Conservation (phyloP, 2,329 filamentous ascomycete genomes). For the Sphaerulina musiva region DNA sequence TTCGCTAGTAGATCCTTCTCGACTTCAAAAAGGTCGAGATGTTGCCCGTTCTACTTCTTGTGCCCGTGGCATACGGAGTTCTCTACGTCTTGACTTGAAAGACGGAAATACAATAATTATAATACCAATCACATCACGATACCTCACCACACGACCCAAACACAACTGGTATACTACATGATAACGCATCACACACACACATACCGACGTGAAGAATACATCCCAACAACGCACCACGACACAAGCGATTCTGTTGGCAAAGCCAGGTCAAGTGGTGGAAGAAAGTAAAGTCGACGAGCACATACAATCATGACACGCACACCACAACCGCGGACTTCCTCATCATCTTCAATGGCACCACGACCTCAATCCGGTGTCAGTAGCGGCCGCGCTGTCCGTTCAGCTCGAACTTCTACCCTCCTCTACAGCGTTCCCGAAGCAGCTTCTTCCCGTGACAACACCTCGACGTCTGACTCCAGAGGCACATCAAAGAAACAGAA, state of each 20-base stretch:
- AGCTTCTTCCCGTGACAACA: not conserved
- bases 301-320: not conserved
- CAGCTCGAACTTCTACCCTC: not conserved
- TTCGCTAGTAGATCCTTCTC: not conserved
- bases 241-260: not conserved
- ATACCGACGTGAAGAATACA: not conserved
- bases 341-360: not conserved
- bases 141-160: not conserved
- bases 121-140: not conserved
- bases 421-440: slow-evolving; percentile 8
- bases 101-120: not conserved
- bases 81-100: slow-evolving; percentile 16
- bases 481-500: not conserved
- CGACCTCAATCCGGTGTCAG: not conserved
- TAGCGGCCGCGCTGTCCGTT: not conserved
- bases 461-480: not conserved
- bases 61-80: slow-evolving; percentile 15
- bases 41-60: slow-evolving; percentile 12
- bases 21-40: slow-evolving; percentile 7
- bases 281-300: not conserved
- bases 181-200: not conserved
- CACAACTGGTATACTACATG: not conserved
- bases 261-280: no score
- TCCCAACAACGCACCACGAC: not conserved
- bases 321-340: not conserved